phyloP scores from a whole-genome alignment of 2,329 filamentous ascomycete genomes.

The Decorospora gaudefroyi region DNA sequence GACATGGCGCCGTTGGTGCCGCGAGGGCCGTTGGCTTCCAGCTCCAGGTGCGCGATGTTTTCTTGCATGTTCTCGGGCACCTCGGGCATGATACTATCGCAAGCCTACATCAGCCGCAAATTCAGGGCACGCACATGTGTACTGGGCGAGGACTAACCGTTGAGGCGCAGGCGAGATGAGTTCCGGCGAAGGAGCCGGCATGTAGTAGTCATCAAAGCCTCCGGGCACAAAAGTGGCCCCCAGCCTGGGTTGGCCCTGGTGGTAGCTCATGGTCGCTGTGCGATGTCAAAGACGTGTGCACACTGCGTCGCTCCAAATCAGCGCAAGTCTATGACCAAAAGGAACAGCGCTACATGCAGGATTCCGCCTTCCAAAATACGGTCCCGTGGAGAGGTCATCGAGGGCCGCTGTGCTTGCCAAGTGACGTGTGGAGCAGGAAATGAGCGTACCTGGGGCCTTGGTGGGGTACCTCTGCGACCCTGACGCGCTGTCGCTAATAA shows the following conservation, averaged over 20 bases:
- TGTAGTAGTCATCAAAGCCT: constrained; percentile 69
- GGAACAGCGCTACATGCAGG: constrained; percentile 18
- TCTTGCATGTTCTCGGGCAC: constrained; percentile 97
- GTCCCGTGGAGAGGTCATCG: constrained; percentile 22
- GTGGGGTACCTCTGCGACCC: constrained; percentile 30
- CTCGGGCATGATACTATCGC: constrained; percentile 82
- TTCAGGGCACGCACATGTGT: constrained; percentile 20
- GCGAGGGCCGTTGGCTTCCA: constrained; percentile 65
- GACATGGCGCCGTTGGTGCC: constrained; percentile 36
- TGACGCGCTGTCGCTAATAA: constrained; percentile 23
- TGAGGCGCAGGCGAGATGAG: constrained; percentile 72
- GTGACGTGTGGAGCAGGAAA: constrained; percentile 32
- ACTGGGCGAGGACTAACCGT: constrained; percentile 57
- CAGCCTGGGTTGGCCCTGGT: constrained; percentile 43
- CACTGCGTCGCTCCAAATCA: constrained; percentile 19
- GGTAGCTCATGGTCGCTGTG: constrained; percentile 44
- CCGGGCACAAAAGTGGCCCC: constrained; percentile 70
- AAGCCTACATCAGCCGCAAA: constrained; percentile 41
- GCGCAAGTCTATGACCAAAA: constrained; percentile 39
- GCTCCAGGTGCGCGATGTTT: constrained; percentile 87
- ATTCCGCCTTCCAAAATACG: constrained; percentile 19
- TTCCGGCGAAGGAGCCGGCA: constrained; percentile 61
- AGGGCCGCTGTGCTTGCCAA: constrained; percentile 26
- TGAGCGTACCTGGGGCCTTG: constrained; percentile 29
- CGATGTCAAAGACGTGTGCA: constrained; percentile 11